Evolutionary conservation across 139 green algal species (phyloP).

Genomic region (Chlamydomonas schloesseri): DNA sequence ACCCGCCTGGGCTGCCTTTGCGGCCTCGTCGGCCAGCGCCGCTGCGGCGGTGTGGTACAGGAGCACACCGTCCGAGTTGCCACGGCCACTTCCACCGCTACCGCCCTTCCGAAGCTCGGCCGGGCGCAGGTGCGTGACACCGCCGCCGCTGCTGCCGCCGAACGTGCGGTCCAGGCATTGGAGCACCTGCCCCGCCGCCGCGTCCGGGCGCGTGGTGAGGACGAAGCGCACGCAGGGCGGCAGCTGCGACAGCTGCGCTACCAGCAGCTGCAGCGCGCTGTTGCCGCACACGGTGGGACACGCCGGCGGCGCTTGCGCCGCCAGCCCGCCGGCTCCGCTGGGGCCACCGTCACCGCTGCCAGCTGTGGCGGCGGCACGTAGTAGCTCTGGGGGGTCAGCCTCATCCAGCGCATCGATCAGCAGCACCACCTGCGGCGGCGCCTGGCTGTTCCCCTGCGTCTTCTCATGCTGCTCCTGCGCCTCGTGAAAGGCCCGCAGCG

Average conservation of each 20-base stretch:
- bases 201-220: slow-evolving; percentile 32
- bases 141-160: no score
- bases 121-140: neutral
- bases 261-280: slow-evolving; percentile 17
- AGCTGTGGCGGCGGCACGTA: neutral
- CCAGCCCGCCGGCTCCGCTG: neutral
- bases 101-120: neutral
- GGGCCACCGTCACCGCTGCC: neutral
- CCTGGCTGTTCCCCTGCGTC: neutral
- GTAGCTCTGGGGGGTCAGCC: neutral
- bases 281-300: slow-evolving; percentile 23
- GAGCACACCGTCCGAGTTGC: neutral
- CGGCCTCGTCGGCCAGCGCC: neutral
- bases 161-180: neutral
- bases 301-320: neutral
- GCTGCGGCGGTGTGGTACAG: neutral
- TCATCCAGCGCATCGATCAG: slow-evolving; percentile 45
- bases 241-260: neutral
- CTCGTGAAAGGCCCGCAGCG: neutral
- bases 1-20: no score
- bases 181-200: slow-evolving; percentile 10
- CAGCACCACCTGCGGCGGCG: neutral
- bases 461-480: neutral
- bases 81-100: neutral
- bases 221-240: slow-evolving; percentile 13